A percentile compares a stretch with the other conserved stretches of the same genome.
Conservation (phyloP, 768 basidiomycete genomes). For the Pisolithus marmoratus region DNA sequence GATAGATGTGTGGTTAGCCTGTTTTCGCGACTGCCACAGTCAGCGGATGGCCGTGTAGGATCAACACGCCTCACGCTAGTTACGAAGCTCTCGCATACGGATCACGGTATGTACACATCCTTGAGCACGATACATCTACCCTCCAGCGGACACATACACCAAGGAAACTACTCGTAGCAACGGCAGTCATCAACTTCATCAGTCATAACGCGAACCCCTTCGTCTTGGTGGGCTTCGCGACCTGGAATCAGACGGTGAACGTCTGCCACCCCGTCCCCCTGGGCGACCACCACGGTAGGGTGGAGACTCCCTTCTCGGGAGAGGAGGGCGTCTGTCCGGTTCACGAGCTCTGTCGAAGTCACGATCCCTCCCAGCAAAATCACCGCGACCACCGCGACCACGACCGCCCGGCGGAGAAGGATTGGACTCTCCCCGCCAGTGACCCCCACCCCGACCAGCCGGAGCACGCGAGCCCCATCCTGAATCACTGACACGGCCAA, state of each 20-base stretch:
- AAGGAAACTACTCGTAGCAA: not conserved
- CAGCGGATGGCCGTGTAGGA: not conserved
- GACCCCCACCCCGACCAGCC: conserved; percentile 54
- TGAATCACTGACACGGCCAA: conserved; percentile 36
- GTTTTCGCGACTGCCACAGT: not conserved
- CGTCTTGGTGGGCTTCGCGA: conserved; percentile 41
- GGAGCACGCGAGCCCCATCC: conserved; percentile 41
- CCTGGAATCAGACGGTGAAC: conserved; percentile 31
- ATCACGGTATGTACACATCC: no score
- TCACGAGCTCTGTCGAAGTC: conserved; percentile 34
- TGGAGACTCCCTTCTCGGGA: conserved; percentile 40
- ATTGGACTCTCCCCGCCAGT: conserved; percentile 72
- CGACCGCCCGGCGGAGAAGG: conserved; percentile 37
- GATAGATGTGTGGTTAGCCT: not conserved
- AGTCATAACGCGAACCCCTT: conserved; percentile 28
- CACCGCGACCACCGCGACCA: conserved; percentile 37
- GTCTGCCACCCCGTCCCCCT: conserved; percentile 38
- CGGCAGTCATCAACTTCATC: conserved; percentile 4
- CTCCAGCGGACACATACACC: not conserved
- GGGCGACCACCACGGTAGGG: conserved; percentile 43
- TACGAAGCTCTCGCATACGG: not conserved
- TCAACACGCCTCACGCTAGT: not conserved
- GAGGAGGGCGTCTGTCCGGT: conserved; percentile 42
- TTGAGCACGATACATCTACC: not conserved
- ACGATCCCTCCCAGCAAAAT: conserved; percentile 31